Evolutionary conservation across 108 stramenopile genomes (phyloP), one percentile per base, ranked within the genome.

Genomic region (Discostella pseudostelligera): DNA sequence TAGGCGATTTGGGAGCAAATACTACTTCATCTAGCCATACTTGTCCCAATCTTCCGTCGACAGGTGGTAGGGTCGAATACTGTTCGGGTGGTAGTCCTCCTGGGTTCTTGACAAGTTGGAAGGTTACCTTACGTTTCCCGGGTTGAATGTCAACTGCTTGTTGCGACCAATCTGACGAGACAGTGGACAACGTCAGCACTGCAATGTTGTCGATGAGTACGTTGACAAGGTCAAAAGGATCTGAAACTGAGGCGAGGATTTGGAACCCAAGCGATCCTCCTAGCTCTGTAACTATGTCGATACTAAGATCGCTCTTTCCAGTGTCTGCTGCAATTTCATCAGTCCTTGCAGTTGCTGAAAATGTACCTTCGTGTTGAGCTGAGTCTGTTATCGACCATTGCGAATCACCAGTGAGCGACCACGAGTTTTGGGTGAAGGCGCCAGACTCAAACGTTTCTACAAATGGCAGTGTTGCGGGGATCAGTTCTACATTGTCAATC

Each of bases 221-320:
- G 32, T 67, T 55, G 16, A 57, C 64, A 22, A 67, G 14, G 19
- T 78, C 77, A 45, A 71, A 67, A 3, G 77, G 59, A 2, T 43
- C 60, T 43, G 24, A 50, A 25, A 78, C 59, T 32, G 65, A 62
- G 29, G 70, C 59, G 17, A 78, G 50, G 4, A 71, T 16, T 39
- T 54, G 29, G 47, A 65, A 67, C 0, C 37, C 37, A 10, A 78
- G 17, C 17, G 22, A 54, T 12, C 77, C 77, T 61, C 77, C 77
- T 39, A 54, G 39, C 32, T 78, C 77, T 8, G 77, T 78, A 5
- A 78, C 70, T 12, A 78, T 70, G 39, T 67, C 77, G 39, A 78
- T 78, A 61, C 65, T 78, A 26, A 78, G 67, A 50, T 57, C 57
- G 16, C 65, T 50, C 0, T 17, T 16, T 12, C 77, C 77, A 46